Base-by-base conservation (phyloP, 2,329 filamentous ascomycete genomes). In the Apiospora malaysiana region DNA sequence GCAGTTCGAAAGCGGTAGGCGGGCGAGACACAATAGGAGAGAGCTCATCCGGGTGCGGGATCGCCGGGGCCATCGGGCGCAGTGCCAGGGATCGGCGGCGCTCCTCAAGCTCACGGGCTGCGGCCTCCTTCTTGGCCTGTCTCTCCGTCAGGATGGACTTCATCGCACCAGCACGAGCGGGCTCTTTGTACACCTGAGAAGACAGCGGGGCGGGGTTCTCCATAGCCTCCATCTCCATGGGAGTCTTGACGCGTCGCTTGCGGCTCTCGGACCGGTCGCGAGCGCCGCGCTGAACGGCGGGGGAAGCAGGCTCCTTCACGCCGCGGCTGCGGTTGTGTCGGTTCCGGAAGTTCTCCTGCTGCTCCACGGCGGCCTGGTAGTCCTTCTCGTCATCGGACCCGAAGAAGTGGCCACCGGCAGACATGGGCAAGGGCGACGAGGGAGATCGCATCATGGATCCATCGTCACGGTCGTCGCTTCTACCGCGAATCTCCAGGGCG, bases 71-170 rank as follows among this genome's bases (percentile, higher is more conserved):
- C 32, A 93, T 93, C 4, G 94, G 93, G 68, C 94, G 89, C 70
- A 93, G 89, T 25, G 93, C 94, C 37, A 97, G 85, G 18, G 95
- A 98, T 78, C 93, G 90, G 71, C 95, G 91, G 40, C 95, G 90
- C 77, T 96, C 93, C 81, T 98, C 95, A 0, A 98, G 88, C 81
- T 98, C 95, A 66, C 92, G 91, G 9, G 94, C 94, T 12, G 93
- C 93, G 67, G 90, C 85, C 74, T 94, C 92, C 81, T 92, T 93
- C 81, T 91, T 92, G 66, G 87, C 82, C 72, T 89, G 88, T 66
- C 89, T 85, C 72, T 93, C 90, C 45, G 89, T 86, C 75, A 85
- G 90, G 75, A 87, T 86, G 71, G 84, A 80, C 71, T 83, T 85
- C 71, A 90, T 77, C 72, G 91, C 89, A 4, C 88, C 88, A 21